Conservation (phyloP, 108 stramenopile genomes). For the Schizochytrium sp. region DNA sequence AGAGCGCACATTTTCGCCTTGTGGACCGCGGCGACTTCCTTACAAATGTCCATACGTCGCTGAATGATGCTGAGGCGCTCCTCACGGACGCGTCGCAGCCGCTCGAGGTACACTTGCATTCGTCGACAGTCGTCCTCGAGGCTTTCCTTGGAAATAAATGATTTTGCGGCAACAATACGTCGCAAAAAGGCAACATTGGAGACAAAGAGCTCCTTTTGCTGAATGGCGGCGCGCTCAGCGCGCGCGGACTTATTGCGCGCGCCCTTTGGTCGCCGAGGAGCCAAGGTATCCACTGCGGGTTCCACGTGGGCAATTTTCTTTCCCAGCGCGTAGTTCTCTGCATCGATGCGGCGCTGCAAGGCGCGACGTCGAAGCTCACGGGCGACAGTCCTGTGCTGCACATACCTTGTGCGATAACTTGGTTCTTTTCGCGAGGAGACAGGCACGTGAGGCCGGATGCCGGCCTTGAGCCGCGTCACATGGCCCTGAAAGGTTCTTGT, state of each 20-base stretch:
- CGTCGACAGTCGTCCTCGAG: background rate
- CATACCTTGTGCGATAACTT: background rate
- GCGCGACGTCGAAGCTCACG: background rate
- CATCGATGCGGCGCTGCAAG: background rate
- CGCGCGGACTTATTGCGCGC: background rate
- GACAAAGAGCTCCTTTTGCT: background rate
- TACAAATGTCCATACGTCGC: background rate
- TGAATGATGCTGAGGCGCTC: background rate
- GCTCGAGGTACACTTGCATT: background rate
- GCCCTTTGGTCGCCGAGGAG: background rate
- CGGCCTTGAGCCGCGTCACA: background rate
- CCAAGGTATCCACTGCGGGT: background rate
- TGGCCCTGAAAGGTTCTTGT: background rate
- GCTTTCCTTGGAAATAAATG: background rate
- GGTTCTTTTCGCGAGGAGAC: background rate
- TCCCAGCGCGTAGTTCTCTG: background rate
- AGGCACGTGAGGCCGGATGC: background rate
- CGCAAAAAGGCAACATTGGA: background rate
- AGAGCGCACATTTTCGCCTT: background rate
- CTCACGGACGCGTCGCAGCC: background rate
- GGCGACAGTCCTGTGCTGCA: background rate
- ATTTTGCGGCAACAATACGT: background rate
- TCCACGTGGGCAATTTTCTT: background rate
- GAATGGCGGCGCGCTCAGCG: background rate
- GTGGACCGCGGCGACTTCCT: background rate